A percentile compares a stretch with the other conserved stretches of the same genome.
phyloP scores from a whole-genome alignment of 179 eudicot species.

The Beta lomatogona region DNA sequence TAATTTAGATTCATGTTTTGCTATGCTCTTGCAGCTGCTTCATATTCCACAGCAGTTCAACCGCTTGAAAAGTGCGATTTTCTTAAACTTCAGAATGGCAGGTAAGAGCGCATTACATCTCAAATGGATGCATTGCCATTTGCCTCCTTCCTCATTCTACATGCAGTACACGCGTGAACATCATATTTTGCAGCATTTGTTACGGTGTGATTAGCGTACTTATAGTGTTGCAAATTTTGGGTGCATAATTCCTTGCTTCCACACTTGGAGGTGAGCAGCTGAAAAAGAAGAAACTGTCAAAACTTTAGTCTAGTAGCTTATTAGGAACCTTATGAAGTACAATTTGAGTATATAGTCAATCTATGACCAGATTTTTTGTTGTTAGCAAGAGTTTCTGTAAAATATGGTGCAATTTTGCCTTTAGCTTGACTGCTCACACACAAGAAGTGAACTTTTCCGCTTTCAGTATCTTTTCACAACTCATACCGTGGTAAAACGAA shows the following conservation, averaged over 20 bases:
- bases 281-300: neutral
- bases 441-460: neutral
- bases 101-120: constrained; percentile 41
- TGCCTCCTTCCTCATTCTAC: neutral
- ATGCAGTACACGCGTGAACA: neutral
- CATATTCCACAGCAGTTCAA: constrained; percentile 52
- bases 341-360: neutral
- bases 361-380: neutral
- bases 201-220: neutral
- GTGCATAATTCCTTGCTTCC: neutral
- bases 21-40: constrained; percentile 62
- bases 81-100: constrained; percentile 98
- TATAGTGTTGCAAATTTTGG: neutral
- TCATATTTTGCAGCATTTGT: neutral
- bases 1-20: constrained; percentile 14
- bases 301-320: neutral
- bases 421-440: neutral
- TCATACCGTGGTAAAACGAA: neutral
- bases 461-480: neutral
- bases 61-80: constrained; percentile 65
- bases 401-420: neutral
- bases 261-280: neutral
- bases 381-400: neutral
- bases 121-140: neutral
- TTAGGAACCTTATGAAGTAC: neutral